Conservation (phyloP, 768 basidiomycete genomes). For the Kockovaella imperatae region DNA sequence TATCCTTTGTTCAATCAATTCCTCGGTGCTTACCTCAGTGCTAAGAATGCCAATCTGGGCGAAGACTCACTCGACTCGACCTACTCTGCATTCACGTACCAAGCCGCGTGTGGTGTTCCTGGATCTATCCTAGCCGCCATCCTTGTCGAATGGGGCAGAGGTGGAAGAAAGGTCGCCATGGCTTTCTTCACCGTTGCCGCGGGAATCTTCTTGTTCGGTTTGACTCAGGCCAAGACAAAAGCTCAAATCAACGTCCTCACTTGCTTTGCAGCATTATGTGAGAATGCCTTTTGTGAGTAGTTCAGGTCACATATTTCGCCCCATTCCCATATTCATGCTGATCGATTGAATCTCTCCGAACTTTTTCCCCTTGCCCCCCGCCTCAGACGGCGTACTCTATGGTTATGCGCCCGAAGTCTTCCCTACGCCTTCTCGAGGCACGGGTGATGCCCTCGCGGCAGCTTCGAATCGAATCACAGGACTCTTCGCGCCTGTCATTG, state of each 20-base stretch:
- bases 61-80: slow-evolving; percentile 62
- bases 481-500: slow-evolving; percentile 63
- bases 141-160: slow-evolving; percentile 57
- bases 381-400: slow-evolving; percentile 50
- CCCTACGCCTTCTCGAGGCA: slow-evolving; percentile 54
- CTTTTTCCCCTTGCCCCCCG: too few species aligned
- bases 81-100: slow-evolving; percentile 59
- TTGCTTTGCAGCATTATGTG: slow-evolving; percentile 60
- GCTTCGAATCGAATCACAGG: slow-evolving; percentile 60
- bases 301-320: neutral
- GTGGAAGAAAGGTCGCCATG: slow-evolving; percentile 55
- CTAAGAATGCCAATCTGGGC: slow-evolving; percentile 57
- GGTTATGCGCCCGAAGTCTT: slow-evolving; percentile 58
- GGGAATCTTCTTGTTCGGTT: slow-evolving; percentile 64
- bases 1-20: slow-evolving; percentile 44
- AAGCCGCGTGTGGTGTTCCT: slow-evolving; percentile 61
- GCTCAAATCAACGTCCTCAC: slow-evolving; percentile 67
- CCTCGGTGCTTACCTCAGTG: slow-evolving; percentile 47
- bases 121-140: slow-evolving; percentile 64
- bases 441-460: slow-evolving; percentile 52
- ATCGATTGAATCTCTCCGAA: too few species aligned
- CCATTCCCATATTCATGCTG: neutral
- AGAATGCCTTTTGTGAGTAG: slow-evolving; percentile 45
- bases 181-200: slow-evolving; percentile 64
- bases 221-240: slow-evolving; percentile 62